Conservation (phyloP, 1,139 yeast species). For the Sugiyamaella castrensis region DNA sequence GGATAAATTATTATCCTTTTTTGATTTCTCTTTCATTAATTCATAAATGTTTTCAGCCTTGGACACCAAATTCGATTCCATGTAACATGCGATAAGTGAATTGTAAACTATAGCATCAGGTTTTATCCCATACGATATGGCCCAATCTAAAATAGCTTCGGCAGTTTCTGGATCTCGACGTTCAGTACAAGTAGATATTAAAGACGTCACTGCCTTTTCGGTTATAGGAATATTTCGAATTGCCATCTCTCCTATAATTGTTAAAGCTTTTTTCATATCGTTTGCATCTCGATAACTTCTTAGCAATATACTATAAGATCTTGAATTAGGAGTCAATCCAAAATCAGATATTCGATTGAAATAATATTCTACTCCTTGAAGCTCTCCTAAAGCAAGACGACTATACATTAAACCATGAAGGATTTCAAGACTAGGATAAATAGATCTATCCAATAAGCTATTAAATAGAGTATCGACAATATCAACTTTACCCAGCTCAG, state of each 20-base stretch:
- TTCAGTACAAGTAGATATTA: slow-evolving; percentile 34
- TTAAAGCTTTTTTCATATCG: slow-evolving; percentile 35
- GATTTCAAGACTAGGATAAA: slow-evolving; percentile 50
- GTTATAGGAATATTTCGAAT: slow-evolving; percentile 28
- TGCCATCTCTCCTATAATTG: slow-evolving; percentile 31
- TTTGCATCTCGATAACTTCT: slow-evolving; percentile 31
- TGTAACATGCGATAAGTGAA: slow-evolving; percentile 28
- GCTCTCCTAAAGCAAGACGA: slow-evolving; percentile 47
- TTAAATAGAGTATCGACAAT: slow-evolving; percentile 54
- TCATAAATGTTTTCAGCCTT: slow-evolving; percentile 25
- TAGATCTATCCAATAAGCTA: slow-evolving; percentile 45
- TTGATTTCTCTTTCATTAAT: slow-evolving; percentile 18
- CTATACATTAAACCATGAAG: slow-evolving; percentile 47
- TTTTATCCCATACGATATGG: slow-evolving; percentile 20
- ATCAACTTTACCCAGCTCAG: slow-evolving; percentile 52
- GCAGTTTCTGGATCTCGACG: slow-evolving; percentile 34
- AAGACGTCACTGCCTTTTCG: slow-evolving; percentile 27
- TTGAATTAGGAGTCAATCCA: slow-evolving; percentile 37
- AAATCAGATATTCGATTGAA: slow-evolving; percentile 43
- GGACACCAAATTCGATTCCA: slow-evolving; percentile 21
- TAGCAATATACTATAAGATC: slow-evolving; percentile 31
- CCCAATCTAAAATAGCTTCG: slow-evolving; percentile 32
- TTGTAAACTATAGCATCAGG: slow-evolving; percentile 33
- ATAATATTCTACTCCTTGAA: slow-evolving; percentile 44
- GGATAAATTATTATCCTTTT: slow-evolving; percentile 11